Base-by-base conservation (phyloP, 73 alveolate genomes). In the Effrenium voratum region DNA sequence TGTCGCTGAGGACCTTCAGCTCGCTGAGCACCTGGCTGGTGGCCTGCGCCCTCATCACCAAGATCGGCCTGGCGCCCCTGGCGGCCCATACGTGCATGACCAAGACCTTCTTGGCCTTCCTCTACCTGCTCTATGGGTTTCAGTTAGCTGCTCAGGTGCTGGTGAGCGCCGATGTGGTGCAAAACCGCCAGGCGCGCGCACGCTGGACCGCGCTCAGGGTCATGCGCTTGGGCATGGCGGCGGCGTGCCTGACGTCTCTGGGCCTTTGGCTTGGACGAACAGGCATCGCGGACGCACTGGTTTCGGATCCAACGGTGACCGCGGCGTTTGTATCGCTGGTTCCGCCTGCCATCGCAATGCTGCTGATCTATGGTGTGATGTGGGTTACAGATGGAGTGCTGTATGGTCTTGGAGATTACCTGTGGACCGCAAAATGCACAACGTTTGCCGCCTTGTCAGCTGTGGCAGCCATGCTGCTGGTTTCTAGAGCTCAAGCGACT, bases 81-180 rank as follows among this genome's bases (percentile, higher is more conserved):
- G 97, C 97, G 5, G 97, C 97, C 1, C 97, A 90, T 44, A 90
- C 97, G 77, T 90, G 97, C 76, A 90, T 90, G 97, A 90, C 97
- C 66, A 90, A 90, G 34, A 90, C 97, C 44, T 90, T 90, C 79
- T 87, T 90, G 43, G 45, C 83, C 76, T 76, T 90, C 49, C 97
- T 90, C 59, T 87, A 87, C 95, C 30, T 87, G 85, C 52, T 87
- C 36, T 90, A 90, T 26, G 97, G 97, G 45, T 90, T 90, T 87
- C 97, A 90, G 75, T 47, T 90, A 12, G 66, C 97, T 24, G 50
- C 97, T 22, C 97, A 90, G 46, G 97, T 90, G 32, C 43, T 90
- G 44, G 97, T 90, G 45, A 41, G 73, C n/a, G 85, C 85, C 4
- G 97, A 90, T 43, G 52, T 90, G 40, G 97, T 80, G 8, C 50